Evolutionary conservation across 2,329 filamentous ascomycete genomes (phyloP).

Genomic region (Trichoderma cornu-damae): DNA sequence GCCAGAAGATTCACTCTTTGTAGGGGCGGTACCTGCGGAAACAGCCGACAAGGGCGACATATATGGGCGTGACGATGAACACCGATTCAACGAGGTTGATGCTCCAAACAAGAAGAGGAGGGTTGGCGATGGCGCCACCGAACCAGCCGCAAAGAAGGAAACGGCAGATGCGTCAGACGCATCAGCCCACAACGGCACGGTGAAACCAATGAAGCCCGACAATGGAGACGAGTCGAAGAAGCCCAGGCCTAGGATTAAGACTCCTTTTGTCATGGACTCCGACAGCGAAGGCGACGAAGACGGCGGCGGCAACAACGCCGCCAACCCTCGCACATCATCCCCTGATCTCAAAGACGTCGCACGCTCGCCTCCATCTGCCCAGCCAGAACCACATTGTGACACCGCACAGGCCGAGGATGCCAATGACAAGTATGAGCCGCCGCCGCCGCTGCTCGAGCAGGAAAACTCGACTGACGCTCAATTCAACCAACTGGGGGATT

Average conservation of each 20-base stretch:
- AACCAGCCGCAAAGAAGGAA: neutral
- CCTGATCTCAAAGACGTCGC: neutral
- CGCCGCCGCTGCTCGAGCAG: constrained; percentile 28
- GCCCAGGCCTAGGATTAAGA: constrained; percentile 26
- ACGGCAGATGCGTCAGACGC: neutral
- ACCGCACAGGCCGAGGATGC: neutral
- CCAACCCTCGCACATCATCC: constrained; percentile 20
- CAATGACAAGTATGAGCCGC: constrained; percentile 15
- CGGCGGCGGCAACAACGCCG: constrained; percentile 21
- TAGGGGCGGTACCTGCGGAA: constrained; percentile 28
- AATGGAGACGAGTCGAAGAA: constrained; percentile 20
- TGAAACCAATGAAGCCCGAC: constrained; percentile 33
- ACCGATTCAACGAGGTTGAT: constrained; percentile 34
- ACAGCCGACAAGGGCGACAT: constrained; percentile 27
- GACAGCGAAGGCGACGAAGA: constrained; percentile 44
- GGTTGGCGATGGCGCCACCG: constrained; percentile 25
- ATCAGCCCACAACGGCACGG: neutral
- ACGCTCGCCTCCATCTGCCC: neutral
- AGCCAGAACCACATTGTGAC: neutral
- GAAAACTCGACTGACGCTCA: constrained; percentile 31
- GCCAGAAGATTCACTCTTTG: constrained; percentile 55
- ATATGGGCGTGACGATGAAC: constrained; percentile 27
- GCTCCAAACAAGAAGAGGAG: constrained; percentile 30
- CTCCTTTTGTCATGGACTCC: constrained; percentile 67
- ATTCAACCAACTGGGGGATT: constrained; percentile 34